Evolutionary conservation across 192 early-diverging fungal genomes (phyloP).

Genomic region (Linnemannia schmuckeri): DNA sequence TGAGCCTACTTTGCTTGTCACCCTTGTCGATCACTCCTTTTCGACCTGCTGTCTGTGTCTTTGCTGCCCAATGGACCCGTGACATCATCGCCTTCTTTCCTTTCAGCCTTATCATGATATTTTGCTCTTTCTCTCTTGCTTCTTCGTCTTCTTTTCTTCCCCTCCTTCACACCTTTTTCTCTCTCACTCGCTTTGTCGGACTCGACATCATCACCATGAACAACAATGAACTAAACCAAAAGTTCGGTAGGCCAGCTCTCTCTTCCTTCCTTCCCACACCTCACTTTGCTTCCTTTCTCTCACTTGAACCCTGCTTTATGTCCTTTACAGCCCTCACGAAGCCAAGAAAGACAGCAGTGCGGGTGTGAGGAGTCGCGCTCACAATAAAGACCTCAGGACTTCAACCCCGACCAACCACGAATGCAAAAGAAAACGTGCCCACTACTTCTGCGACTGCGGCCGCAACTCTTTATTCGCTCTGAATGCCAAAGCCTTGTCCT

Average conservation of each 20-base stretch:
- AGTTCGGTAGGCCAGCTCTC: conserved; percentile 33
- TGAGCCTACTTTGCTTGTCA: neutral
- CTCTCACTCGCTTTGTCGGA: neutral
- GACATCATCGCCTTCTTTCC: neutral
- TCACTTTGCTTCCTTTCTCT: neutral
- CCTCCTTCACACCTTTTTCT: neutral
- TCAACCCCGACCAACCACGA: neutral
- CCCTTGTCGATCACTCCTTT: neutral
- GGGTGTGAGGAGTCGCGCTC: neutral
- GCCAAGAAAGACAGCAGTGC: no score
- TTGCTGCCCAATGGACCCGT: neutral
- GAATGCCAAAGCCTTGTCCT: neutral
- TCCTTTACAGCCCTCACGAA: neutral
- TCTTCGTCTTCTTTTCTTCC: neutral
- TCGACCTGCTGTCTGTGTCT: neutral
- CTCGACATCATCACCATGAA: conserved; percentile 29
- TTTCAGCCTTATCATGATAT: neutral
- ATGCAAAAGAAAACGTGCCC: neutral
- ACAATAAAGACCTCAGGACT: neutral
- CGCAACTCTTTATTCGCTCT: neutral
- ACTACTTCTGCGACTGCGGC: neutral
- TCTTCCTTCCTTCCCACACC: neutral
- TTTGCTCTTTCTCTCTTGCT: neutral
- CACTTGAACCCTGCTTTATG: neutral
- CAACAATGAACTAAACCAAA: conserved; percentile 36